Conservation (phyloP, 257 asterid species). For the Solanum arcanum region DNA sequence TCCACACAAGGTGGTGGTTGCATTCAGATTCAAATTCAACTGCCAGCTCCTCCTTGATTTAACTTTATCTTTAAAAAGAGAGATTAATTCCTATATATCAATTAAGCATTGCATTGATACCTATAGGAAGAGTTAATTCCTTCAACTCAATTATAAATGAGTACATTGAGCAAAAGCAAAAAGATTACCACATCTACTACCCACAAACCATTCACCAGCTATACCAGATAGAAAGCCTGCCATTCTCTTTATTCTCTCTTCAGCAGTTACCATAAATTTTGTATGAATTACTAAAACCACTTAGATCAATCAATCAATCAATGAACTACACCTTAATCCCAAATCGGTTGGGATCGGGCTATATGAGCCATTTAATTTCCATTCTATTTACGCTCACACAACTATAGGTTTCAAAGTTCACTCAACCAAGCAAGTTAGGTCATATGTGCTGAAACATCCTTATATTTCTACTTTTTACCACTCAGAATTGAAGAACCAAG, state of each 20-base stretch:
- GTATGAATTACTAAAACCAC: not conserved
- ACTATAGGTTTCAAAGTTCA: not conserved
- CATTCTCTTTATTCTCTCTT: not conserved
- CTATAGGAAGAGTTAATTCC: not conserved
- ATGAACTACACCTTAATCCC: not conserved
- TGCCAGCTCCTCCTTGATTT: not conserved
- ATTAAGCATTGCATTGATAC: not conserved
- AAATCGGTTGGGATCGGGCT: not conserved
- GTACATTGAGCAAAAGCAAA: not conserved
- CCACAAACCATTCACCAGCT: not conserved
- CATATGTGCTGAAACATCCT: not conserved
- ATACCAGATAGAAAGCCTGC: not conserved
- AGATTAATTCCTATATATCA: not conserved
- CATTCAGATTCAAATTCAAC: not conserved
- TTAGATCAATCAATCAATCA: not conserved
- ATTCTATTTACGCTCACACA: not conserved
- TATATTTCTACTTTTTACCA: not conserved
- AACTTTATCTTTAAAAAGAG: not conserved
- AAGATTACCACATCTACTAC: not conserved
- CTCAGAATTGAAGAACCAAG: not conserved
- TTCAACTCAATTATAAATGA: not conserved
- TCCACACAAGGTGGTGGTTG: not conserved
- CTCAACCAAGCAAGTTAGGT: not conserved
- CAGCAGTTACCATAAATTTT: not conserved
- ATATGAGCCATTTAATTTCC: not conserved